These are phyloP conservation scores for Viscum album DNA, from an alignment of 177 flowering plant genomes.

Conservation along the genomic window DNA sequence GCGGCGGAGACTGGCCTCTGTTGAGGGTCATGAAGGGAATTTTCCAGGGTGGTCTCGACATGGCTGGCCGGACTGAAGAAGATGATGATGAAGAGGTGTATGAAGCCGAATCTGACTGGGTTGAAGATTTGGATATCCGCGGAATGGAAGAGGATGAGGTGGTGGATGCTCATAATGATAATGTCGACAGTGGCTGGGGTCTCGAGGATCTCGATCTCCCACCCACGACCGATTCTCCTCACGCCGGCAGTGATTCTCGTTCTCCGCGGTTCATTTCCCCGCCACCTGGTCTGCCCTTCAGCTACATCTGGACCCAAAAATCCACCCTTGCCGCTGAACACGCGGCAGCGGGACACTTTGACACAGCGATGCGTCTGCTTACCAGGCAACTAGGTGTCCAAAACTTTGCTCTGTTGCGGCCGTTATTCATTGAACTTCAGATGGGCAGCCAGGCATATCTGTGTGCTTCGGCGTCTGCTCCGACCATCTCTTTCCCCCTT, in stretches of 20 bases:
- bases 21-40: slow-evolving; percentile 25
- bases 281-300: slow-evolving; percentile 64
- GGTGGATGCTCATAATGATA: slow-evolving; percentile 39
- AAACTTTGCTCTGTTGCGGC: slow-evolving; percentile 57
- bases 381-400: slow-evolving; percentile 61
- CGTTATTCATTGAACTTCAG: slow-evolving; percentile 56
- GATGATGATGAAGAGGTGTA: slow-evolving; percentile 34
- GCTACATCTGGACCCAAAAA: slow-evolving; percentile 64
- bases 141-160: slow-evolving; percentile 39
- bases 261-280: slow-evolving; percentile 57
- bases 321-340: slow-evolving; percentile 81
- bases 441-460: slow-evolving; percentile 59
- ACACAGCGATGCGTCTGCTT: slow-evolving; percentile 64
- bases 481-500: slow-evolving; percentile 48
- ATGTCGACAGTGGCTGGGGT: slow-evolving; percentile 78
- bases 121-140: slow-evolving; percentile 48
- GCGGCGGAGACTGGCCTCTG: slow-evolving; percentile 29
- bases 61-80: slow-evolving; percentile 16
- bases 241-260: slow-evolving; percentile 26
- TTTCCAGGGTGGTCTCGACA: slow-evolving; percentile 26
- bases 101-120: slow-evolving; percentile 64
- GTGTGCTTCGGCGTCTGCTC: slow-evolving; percentile 50
- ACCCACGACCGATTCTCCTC: slow-evolving; percentile 52
- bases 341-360: slow-evolving; percentile 81
- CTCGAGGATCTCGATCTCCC: slow-evolving; percentile 78